Evolutionary conservation across 2,329 filamentous ascomycete species (phyloP).

Genomic region (Monilinia fructicola): DNA sequence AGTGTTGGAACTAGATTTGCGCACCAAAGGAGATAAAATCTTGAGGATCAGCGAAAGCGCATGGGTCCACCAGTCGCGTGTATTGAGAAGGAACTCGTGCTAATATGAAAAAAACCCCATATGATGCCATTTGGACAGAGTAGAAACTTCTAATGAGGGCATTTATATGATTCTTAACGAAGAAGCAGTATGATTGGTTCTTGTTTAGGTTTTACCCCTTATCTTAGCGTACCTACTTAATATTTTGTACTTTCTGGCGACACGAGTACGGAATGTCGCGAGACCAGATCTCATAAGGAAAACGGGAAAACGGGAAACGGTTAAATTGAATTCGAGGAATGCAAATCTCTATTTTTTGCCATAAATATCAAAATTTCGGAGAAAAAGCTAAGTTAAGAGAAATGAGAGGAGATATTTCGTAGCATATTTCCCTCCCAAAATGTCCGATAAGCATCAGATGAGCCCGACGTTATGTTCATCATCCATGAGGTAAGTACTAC

Average conservation of each 20-base stretch:
- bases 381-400: neutral
- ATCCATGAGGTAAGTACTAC: neutral
- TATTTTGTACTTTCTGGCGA: too few species aligned
- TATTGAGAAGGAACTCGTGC: neutral
- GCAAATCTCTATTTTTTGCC: neutral
- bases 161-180: neutral
- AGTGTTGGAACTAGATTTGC: neutral
- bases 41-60: neutral
- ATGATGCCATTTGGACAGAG: too few species aligned
- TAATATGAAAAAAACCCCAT: too few species aligned
- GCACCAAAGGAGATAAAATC: neutral
- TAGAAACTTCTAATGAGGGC: too few species aligned
- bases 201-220: neutral
- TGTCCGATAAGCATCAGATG: slow-evolving; percentile 1
- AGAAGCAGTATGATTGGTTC: neutral
- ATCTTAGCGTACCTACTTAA: too few species aligned
- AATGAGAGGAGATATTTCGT: neutral
- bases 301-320: neutral
- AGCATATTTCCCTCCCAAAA: neutral
- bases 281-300: neutral
- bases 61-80: slow-evolving; percentile 1
- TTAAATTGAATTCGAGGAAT: neutral
- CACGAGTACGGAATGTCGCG: slow-evolving; percentile 3
- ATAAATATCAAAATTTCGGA: neutral
- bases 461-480: slow-evolving; percentile 10